A percentile compares a stretch with the other conserved stretches of the same genome.
phyloP scores from a whole-genome alignment of 2,329 filamentous ascomycete genomes.

The Penicillium aurantiogriseum region DNA sequence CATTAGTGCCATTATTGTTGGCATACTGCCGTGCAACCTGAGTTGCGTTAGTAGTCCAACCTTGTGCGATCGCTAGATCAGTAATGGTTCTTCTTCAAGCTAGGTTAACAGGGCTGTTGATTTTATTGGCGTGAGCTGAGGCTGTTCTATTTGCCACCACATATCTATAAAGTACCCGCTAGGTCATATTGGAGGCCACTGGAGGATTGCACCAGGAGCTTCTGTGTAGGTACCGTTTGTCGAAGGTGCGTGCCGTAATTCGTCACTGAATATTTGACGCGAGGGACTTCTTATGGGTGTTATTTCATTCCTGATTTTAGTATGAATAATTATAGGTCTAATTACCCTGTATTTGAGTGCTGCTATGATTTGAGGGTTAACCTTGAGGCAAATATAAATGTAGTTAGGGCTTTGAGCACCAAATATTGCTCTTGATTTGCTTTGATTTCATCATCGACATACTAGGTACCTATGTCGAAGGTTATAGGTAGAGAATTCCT shows the following conservation, averaged over 20 bases:
- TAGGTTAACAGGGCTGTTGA: not conserved
- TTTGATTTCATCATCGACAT: not conserved
- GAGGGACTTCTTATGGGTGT: not conserved
- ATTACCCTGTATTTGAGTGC: not conserved
- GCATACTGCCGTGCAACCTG: not conserved
- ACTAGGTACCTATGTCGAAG: not conserved
- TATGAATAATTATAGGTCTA: not conserved
- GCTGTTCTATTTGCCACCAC: not conserved
- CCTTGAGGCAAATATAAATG: not conserved
- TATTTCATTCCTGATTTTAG: not conserved
- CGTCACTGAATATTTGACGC: not conserved
- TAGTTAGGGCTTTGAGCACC: not conserved
- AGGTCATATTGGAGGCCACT: not conserved
- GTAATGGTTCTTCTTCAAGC: not conserved
- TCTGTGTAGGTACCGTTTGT: not conserved
- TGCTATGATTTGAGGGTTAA: too few relatives aligned
- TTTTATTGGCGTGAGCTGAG: not conserved
- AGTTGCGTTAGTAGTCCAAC: not conserved
- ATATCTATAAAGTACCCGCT: slow-evolving; percentile 4
- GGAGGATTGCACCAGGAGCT: not conserved
- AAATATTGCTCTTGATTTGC: not conserved
- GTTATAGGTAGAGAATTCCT: too few relatives aligned
- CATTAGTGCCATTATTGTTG: not conserved
- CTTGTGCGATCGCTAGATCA: not conserved
- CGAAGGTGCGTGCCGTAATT: not conserved